Conservation (phyloP, 2,329 filamentous ascomycete species). For the Trichoderma aggressivum region DNA sequence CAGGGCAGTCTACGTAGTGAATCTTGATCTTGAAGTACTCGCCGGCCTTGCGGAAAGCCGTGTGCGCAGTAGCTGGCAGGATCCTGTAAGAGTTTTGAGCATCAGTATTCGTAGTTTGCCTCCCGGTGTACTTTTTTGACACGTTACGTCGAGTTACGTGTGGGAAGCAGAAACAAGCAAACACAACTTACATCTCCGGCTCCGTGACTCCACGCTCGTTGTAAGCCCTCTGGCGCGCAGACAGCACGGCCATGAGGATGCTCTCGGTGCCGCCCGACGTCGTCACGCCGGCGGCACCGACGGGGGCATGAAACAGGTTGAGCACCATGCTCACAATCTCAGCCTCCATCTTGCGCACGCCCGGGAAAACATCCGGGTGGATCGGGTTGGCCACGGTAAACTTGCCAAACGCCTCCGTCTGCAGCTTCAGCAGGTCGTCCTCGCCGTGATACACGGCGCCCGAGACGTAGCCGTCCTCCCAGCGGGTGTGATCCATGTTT, state of each 20-base stretch:
- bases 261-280: conserved; percentile 94
- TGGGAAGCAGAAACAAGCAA: not conserved
- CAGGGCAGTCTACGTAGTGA: conserved; percentile 82
- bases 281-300: conserved; percentile 80
- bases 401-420: conserved; percentile 88
- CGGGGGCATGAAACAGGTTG: conserved; percentile 82
- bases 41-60: conserved; percentile 92
- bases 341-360: conserved; percentile 98
- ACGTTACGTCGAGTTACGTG: not conserved
- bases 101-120: not conserved
- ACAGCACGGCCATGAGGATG: conserved; percentile 91
- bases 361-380: conserved; percentile 96
- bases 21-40: conserved; percentile 97
- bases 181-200: conserved; percentile 76
- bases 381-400: conserved; percentile 97
- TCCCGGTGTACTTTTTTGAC: not conserved
- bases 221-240: conserved; percentile 84
- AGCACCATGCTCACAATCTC: conserved; percentile 96
- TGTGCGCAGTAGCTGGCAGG: conserved; percentile 89
- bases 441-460: conserved; percentile 97
- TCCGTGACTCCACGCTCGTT: conserved; percentile 82
- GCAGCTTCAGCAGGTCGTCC: conserved; percentile 72
- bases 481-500: conserved; percentile 87
- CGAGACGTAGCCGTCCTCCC: conserved; percentile 93
- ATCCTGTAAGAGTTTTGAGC: conserved; percentile 59